Evolutionary conservation across 495 filamentous ascomycete genomes (phyloP), one percentile per base, ranked within the genome.

Genomic region (Penicillium desertorum): DNA sequence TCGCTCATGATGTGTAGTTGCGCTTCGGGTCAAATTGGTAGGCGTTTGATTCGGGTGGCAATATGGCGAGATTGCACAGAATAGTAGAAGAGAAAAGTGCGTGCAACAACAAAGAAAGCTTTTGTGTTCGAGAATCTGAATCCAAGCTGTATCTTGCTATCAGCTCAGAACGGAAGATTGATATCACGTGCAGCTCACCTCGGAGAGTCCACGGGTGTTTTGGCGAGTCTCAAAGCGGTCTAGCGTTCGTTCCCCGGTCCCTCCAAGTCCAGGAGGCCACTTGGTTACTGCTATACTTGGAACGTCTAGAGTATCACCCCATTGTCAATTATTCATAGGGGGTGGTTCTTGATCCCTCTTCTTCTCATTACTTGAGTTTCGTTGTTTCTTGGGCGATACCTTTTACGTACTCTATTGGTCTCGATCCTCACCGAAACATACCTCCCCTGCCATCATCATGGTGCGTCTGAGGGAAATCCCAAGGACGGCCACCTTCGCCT

Each of bases 401-500:
- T 51, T 59, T 42, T 30, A 53, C 43, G 57, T 45, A 44, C 42
- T 56, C 59, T 69, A 61, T 53, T 58, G 55, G 54, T 36, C 39
- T 62, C 46, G 34, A 56, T 61, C 56, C 60, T 58, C 51, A 65
- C 63, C 41, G 60, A 62, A 62, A 66, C 59, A 62, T 37, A 48
- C 48, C 44, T 69, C 53, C 58, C 45, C 49, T 57, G 45, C 62
- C 59, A 62, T 66, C 79, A 86, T 67, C 70, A 99, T 99, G 94
- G 92, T 96, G 66, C 87, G 90, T 72, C 79, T 97, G 75, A 84
- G 92, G 79, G 91, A 98, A 77, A 93, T 99, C 68, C 88, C 91
- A 67, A 83, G 94, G 75, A 98, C 94, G 57, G 93, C 93, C 73
- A 89, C 92, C 66, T 98, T 99, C 68, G 90, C 95, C 58, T 99